A percentile compares a stretch with the other conserved stretches of the same genome.
Evolutionary conservation across 2,329 filamentous ascomycete species (phyloP).

Genomic region (Nemania sp.): DNA sequence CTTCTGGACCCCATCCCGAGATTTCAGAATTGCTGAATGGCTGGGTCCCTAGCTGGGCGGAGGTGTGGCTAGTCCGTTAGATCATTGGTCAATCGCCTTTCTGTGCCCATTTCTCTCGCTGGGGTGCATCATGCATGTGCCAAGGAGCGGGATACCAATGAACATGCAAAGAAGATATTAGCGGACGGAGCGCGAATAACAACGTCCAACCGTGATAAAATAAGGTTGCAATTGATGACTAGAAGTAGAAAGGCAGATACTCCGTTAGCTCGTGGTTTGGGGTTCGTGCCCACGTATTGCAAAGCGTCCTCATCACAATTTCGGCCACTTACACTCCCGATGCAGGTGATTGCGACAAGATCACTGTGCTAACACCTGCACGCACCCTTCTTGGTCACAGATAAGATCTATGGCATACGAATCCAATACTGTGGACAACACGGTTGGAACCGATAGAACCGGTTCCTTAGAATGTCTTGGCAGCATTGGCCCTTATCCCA

Average conservation of each 20-base stretch:
- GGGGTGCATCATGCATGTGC: not conserved
- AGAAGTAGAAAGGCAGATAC: too few relatives aligned
- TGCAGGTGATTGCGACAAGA: conserved; percentile 4
- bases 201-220: too few relatives aligned
- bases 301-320: conserved; percentile 3
- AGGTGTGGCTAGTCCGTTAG: not conserved
- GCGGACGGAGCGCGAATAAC: not conserved
- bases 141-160: not conserved
- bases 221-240: too few relatives aligned
- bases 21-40: not conserved
- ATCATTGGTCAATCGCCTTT: conserved; percentile 9
- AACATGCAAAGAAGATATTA: not conserved
- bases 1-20: conserved; percentile 22
- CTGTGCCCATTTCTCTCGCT: not conserved
- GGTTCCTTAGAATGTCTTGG: too few relatives aligned
- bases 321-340: not conserved
- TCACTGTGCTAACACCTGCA: not conserved
- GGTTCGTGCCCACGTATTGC: too few relatives aligned
- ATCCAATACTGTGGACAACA: too few relatives aligned
- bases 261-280: too few relatives aligned
- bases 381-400: not conserved
- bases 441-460: too few relatives aligned
- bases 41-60: not conserved
- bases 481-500: too few relatives aligned
- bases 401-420: not conserved